Evolutionary conservation across 2,329 filamentous ascomycete genomes (phyloP), one percentile per base, ranked within the genome.

Genomic region (Tolypocladium ophioglossoides): DNA sequence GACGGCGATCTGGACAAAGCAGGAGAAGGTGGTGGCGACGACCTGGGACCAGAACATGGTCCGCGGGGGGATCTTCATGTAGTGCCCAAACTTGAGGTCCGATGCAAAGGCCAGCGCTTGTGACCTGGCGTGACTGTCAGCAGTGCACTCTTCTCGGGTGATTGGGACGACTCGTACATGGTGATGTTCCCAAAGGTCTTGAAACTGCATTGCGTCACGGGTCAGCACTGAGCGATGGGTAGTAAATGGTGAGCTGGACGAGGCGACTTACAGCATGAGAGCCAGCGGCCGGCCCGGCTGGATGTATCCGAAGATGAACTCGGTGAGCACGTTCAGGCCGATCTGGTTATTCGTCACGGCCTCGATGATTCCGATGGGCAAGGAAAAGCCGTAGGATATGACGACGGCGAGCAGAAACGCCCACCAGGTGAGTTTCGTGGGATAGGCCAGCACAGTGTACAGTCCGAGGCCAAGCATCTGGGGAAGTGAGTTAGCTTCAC

Each of bases 281-380:
- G 84, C 86, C 53, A 90, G 71, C 0, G 87, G 86, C 7, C 79
- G 73, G 2, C 87, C 87, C 0, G 86, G 86, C 58, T 88, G 84
- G 62, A 90, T 86, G 62, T 90, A 90, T 1, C 87, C 87, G 55
- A 83, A 82, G 4, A 91, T 72, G 58, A 89, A 88, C 69, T 89
- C 86, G 1, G 85, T 87, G 57, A 90, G 72, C 30, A 91, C 85
- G 58, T 90, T 90, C 38, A 90, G 72, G 2, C 84, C 85, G 39
- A 89, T 83, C 71, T 87, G 73, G 66, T 85, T 84, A 63, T 87
- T 83, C 4, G 86, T 86, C 5, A 84, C 76, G 39, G 84, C 86
- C 62, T 87, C 78, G 37, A 89, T 81, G 55, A 89, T 87, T 41
- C 83, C 83, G 49, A 84, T 84, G 0, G 85, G 85, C 14, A 89